Percentiles rank a stretch among this genome's conserved stretches.
Conservation (phyloP, 495 filamentous ascomycete species). For the Echria macrotheca region DNA sequence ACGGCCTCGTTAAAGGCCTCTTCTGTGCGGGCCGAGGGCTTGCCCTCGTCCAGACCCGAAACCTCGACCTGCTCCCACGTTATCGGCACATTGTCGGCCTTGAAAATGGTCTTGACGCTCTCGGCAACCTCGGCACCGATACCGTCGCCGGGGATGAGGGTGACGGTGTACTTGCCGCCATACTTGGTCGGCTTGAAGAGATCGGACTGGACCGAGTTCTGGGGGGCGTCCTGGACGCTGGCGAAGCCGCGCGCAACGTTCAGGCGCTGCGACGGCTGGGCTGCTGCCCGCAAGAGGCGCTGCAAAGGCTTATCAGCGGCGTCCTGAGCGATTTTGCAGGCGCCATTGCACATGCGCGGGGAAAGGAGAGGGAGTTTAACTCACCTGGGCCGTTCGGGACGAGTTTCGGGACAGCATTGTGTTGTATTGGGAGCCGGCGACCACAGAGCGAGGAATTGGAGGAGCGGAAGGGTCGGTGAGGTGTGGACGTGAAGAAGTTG, state of each 20-base stretch:
- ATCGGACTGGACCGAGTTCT: constrained; percentile 67
- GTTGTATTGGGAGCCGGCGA: constrained; percentile 22
- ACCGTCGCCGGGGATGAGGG: constrained; percentile 95
- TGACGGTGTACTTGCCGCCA: constrained; percentile 98
- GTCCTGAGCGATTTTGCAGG: constrained; percentile 12
- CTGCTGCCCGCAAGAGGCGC: constrained; percentile 53
- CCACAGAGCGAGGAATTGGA: constrained; percentile 7
- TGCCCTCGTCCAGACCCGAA: constrained; percentile 70
- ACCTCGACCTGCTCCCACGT: constrained; percentile 99
- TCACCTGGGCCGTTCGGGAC: constrained; percentile 43
- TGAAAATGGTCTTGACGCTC: constrained; percentile 97
- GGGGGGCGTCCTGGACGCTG: constrained; percentile 69
- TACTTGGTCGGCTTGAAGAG: constrained; percentile 99
- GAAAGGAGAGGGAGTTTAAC: constrained; percentile 10
- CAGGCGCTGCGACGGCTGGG: constrained; percentile 41
- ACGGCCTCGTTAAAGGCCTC: constrained; percentile 92
- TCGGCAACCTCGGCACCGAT: constrained; percentile 98
- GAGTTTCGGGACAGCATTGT: constrained; percentile 61
- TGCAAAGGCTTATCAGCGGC: constrained; percentile 33
- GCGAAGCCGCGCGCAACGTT: constrained; percentile 53
- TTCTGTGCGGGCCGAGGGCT: constrained; percentile 82
- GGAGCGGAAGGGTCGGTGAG: constrained; percentile 2
- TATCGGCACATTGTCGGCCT: constrained; percentile 96
- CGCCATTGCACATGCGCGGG: constrained; percentile 2
- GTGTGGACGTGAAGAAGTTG: constrained; percentile 4